Conservation (phyloP, 106 monocot genomes). For the Amphibolis antarctica region DNA sequence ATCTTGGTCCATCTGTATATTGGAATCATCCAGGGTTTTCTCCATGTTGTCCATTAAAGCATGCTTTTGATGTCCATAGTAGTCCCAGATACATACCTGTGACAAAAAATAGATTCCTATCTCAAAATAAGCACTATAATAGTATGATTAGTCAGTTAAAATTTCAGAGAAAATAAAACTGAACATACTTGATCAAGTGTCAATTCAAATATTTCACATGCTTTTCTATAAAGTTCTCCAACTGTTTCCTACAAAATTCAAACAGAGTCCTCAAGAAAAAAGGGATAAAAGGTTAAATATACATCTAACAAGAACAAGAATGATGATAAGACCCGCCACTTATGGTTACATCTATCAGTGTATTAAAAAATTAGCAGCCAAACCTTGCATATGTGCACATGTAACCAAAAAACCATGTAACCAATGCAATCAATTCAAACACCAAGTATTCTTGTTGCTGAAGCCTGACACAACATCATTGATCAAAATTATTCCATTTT, state of each 20-base stretch:
- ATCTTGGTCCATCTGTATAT: constrained; percentile 99
- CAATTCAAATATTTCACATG: constrained; percentile 89
- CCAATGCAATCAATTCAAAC: too few species aligned
- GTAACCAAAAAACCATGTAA: too few species aligned
- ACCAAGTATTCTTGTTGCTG: too few species aligned
- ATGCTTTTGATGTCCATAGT: constrained; percentile 81
- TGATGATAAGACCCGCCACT: background rate
- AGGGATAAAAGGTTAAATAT: background rate
- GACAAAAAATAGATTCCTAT: background rate
- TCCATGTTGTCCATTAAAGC: constrained; percentile 95
- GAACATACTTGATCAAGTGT: constrained; percentile 59
- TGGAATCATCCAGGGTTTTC: constrained; percentile 87
- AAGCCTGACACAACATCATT: too few species aligned
- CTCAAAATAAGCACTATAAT: background rate
- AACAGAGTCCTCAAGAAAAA: background rate
- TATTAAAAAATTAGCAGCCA: too few species aligned
- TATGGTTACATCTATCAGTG: too few species aligned
- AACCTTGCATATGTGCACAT: background rate
- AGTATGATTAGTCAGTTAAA: too few species aligned
- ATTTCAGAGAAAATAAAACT: constrained; percentile 4
- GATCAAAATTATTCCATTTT: too few species aligned
- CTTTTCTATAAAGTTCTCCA: constrained; percentile 76
- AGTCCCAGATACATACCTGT: constrained; percentile 95
- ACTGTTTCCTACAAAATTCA: constrained; percentile 66
- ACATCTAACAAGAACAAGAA: constrained; percentile 1